Evolutionary conservation across 768 basidiomycete genomes (phyloP).

Genomic region (Coprinopsis strossmayeri): DNA sequence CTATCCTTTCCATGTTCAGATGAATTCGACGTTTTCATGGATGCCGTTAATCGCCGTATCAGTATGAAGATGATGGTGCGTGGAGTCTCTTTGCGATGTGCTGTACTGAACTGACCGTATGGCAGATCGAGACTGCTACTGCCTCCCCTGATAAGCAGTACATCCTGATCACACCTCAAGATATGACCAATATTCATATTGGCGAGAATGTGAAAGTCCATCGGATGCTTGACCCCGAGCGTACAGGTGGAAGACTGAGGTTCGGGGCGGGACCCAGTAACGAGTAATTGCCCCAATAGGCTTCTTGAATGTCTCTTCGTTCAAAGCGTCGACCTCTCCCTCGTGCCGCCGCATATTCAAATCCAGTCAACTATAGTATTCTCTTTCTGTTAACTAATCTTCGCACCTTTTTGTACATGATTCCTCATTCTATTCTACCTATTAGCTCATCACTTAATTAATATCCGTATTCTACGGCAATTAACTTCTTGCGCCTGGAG

Average conservation of each 20-base stretch:
- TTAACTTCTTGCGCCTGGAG: too few relatives aligned
- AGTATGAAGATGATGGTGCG: slow-evolving; percentile 93
- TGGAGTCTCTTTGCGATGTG: not conserved
- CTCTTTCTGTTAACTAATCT: too few relatives aligned
- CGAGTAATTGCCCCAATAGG: too few relatives aligned
- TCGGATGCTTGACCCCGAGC: slow-evolving; percentile 74
- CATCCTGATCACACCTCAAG: slow-evolving; percentile 93
- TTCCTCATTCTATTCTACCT: too few relatives aligned
- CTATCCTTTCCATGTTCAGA: slow-evolving; percentile 36
- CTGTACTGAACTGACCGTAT: slow-evolving; percentile 1
- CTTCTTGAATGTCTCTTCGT: too few relatives aligned
- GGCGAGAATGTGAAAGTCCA: slow-evolving; percentile 69
- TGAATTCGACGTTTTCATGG: slow-evolving; percentile 99
- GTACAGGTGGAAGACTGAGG: slow-evolving; percentile 45
- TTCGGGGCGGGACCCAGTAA: slow-evolving; percentile 17
- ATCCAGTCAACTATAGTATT: too few relatives aligned
- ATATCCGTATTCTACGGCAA: too few relatives aligned
- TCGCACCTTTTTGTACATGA: too few relatives aligned
- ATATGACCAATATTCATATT: slow-evolving; percentile 68
- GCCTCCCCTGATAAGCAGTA: slow-evolving; percentile 86
- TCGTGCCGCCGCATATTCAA: too few relatives aligned
- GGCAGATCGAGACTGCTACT: slow-evolving; percentile 83
- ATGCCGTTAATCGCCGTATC: slow-evolving; percentile 84
- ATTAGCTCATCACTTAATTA: too few relatives aligned
- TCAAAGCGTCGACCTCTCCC: too few relatives aligned